Evolutionary conservation across 2,329 filamentous ascomycete species (phyloP).

Genomic region (Plectosphaerella plurivora): DNA sequence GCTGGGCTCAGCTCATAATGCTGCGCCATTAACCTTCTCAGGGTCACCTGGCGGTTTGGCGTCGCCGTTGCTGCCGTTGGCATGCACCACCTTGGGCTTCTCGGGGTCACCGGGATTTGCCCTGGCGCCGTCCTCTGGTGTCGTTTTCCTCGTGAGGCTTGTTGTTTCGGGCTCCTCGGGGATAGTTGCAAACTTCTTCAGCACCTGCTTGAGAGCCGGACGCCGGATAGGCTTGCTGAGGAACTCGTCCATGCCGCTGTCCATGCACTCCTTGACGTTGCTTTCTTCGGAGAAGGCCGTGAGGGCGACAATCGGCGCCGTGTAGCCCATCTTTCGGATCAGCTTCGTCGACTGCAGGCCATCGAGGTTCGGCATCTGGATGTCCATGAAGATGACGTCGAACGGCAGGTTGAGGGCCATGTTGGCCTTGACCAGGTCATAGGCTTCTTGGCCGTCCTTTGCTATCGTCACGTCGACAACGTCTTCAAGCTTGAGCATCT

Average conservation of each 20-base stretch:
- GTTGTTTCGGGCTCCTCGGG: conserved; percentile 59
- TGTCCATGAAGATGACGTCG: conserved; percentile 93
- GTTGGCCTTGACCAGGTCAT: conserved; percentile 76
- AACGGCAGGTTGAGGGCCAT: conserved; percentile 72
- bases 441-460: conserved; percentile 81
- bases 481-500: conserved; percentile 69
- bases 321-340: conserved; percentile 83
- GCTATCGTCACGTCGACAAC: conserved; percentile 87
- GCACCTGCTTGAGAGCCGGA: conserved; percentile 80
- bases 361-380: conserved; percentile 92
- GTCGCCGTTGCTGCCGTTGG: conserved; percentile 1
- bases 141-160: conserved; percentile 26
- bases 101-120: conserved; percentile 7
- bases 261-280: conserved; percentile 81
- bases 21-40: not conserved
- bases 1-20: not conserved
- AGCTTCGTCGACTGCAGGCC: conserved; percentile 81
- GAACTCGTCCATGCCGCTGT: conserved; percentile 91
- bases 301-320: conserved; percentile 81
- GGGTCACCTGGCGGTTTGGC: not conserved
- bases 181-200: conserved; percentile 81
- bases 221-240: conserved; percentile 71
- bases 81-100: conserved; percentile 4
- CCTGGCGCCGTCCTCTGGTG: conserved; percentile 11
- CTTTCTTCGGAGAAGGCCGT: conserved; percentile 89